Evolutionary conservation across 2,329 filamentous ascomycete species (phyloP), one percentile per base, ranked within the genome.

Genomic region (Hypoxylon sp.): DNA sequence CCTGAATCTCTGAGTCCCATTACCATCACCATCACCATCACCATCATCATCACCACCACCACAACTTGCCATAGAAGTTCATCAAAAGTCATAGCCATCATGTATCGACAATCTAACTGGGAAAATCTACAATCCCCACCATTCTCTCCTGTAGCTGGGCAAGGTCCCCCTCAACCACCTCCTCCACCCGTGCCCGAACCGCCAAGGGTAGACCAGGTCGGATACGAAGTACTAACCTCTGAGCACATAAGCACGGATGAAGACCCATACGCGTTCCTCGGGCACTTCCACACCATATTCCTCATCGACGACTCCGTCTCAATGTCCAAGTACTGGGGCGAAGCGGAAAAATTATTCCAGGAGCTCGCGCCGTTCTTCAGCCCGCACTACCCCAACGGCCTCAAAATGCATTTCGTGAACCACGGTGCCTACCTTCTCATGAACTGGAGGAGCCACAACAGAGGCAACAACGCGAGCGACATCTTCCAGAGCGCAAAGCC

Each of bases 231-330:
- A n/a, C 29, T 65, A 9, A 55, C 52, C 21, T 55, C 52, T 11
- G 45, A 63, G 48, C 41, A 63, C 29, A 21, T 61, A 43, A 45
- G 16, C 54, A 51, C 48, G 6, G 47, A 12, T 37, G 48, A 90
- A 68, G 85, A 90, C 61, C 85, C 84, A 1, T 92, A 89, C 73
- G 80, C 84, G 0, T 91, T 91, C 73, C 87, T 94, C 3, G 74
- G 75, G 39, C 81, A 82, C 53, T 92, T 93, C 75, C 89, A 93
- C 75, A 93, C 90, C 1, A 78, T 90, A n/a, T 89, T 93, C 74
- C 78, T 93, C 0, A 91, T 94, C 74, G 91, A 93, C 74, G 91
- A 94, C 77, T 90, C 87, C 30, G 87, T 86, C 16, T 89, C 86
- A 63, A 93, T 93, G 91, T 80, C 82, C 6, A 73, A 78, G 21